A percentile compares a stretch with the other conserved stretches of the same genome.
phyloP scores from a whole-genome alignment of 495 filamentous ascomycete genomes.

The Elasticomyces elasticus region DNA sequence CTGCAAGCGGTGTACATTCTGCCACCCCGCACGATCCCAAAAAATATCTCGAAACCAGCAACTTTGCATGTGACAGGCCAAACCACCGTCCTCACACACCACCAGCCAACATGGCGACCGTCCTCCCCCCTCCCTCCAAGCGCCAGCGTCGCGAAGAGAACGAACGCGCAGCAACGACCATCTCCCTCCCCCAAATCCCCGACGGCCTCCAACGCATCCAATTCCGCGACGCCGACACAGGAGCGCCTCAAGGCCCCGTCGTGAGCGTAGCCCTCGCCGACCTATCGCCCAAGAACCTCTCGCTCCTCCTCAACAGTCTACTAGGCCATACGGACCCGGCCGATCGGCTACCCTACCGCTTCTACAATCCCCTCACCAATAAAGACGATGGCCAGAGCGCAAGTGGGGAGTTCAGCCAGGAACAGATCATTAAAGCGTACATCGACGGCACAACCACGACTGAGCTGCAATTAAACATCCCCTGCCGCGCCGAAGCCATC shows the following conservation, averaged over 20 bases:
- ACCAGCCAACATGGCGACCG: slow-evolving; percentile 74
- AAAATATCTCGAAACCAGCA: too few relatives aligned
- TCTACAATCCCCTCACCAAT: slow-evolving; percentile 37
- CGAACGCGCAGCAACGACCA: slow-evolving; percentile 62
- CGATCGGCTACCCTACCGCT: slow-evolving; percentile 80
- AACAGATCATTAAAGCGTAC: slow-evolving; percentile 19
- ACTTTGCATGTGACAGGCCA: too few relatives aligned
- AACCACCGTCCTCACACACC: too few relatives aligned
- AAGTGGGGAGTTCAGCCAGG: slow-evolving; percentile 21
- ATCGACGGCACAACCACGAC: slow-evolving; percentile 16
- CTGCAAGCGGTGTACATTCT: too few relatives aligned
- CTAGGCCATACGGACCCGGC: slow-evolving; percentile 57
- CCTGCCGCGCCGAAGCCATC: slow-evolving; percentile 59
- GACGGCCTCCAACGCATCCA: slow-evolving; percentile 69
- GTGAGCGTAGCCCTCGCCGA: slow-evolving; percentile 77
- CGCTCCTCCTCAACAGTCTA: slow-evolving; percentile 80
- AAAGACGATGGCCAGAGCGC: too few relatives aligned
- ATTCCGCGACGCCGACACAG: slow-evolving; percentile 77
- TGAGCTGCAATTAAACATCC: slow-evolving; percentile 19
- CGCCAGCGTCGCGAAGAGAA: slow-evolving; percentile 68
- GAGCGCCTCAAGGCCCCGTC: slow-evolving; percentile 53
- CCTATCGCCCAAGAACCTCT: slow-evolving; percentile 80
- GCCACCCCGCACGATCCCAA: too few relatives aligned
- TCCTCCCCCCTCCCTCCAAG: slow-evolving; percentile 83
- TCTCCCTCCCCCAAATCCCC: slow-evolving; percentile 58